Evolutionary conservation across 2,329 filamentous ascomycete species (phyloP), one percentile per base, ranked within the genome.

Genomic region (Scleromitrula shiraiana): DNA sequence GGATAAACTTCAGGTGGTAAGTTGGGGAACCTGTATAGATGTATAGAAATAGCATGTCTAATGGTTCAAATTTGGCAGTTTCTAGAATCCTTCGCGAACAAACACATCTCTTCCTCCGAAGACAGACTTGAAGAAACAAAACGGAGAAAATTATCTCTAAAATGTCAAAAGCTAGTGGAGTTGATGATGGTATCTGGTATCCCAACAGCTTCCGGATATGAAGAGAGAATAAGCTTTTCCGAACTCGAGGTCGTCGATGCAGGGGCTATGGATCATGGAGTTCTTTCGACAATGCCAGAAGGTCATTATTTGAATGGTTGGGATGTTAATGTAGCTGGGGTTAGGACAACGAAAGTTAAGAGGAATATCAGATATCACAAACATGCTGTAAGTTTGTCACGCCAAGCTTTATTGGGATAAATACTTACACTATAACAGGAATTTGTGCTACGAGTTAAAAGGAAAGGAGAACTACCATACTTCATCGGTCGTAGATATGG

Each of bases 101-200:
- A 97, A 66, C 86, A 91, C 65, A 96, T 98, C 36, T 97, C 91
- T 2, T 95, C 90, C 5, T 96, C 91, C 5, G 93, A 97, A 68
- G 93, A 98, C 65, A 81, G 93, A 4, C 71, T 97, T 24, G 93
- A 98, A 68, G 89, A 96, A 68, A 97, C 93, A 8, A 98, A 98
- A 72, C 80, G 93, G 50, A 78, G 83, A 56, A 98, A 98, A 67
- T 71, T 98, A 55, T 91, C 93, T 3, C 75, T 83, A 59, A 98
- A 98, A 75, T 88, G 87, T 40, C 84, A 93, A 66, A 98, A 98
- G 71, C 72, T 98, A 50, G 88, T 98, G 9, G 93, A 98, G 73
- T 74, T 98, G 52, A 98, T 98, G 93, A 96, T 98, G 89, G 93
- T 98, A 7, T 97, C 91, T 7, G 93, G 93, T 30, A 85, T 98